Base-by-base conservation (phyloP, 2,329 filamentous ascomycete species). In the Stagonosporopsis chrysanthemi region DNA sequence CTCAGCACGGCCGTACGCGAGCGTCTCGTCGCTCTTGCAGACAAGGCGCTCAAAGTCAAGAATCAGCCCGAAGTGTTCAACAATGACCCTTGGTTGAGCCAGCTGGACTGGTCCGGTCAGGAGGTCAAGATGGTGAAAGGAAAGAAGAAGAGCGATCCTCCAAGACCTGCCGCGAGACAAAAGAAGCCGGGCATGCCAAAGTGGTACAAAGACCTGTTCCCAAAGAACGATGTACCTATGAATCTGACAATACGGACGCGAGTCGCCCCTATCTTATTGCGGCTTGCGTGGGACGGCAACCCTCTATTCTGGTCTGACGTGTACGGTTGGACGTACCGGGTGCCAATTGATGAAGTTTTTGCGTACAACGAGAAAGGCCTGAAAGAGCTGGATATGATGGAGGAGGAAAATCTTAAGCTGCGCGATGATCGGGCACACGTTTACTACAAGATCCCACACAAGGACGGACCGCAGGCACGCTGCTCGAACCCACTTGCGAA, bases 401-500 rank as follows among this genome's bases (percentile, higher is more conserved):
- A 73, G 42, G 92, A 96, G 66, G 83, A 88, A 47, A 88, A 90
- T 28, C 70, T 81, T 17, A 79, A 63, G 42, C 78, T 98, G 22
- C 83, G 86, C 29, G 84, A 90, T 59, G 92, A 97, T 71, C 74
- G 65, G 4, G 75, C 79, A 2, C 83, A 90, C 60, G 77, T 82
- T 6, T 99, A 96, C 75, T 96, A 94, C 79, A 99, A 98, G 73
- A 83, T 99, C 4, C 95, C 96, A 0, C 95, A 99, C 77, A 98
- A 98, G 68, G 93, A 98, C 74, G 95, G 95, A 0, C 93, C 93
- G 0, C 84, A 86, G 19, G 88, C 94, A 14, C 85, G 95, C 55
- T 98, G 95, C 75, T 86, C 84, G 1, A 97, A 88, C 61, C 95
- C 95, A 0, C 84, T 99, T 74, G 92, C 95, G 7, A 99, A 99